Evolutionary conservation across 352 stramenopile genomes (phyloP), one percentile per base, ranked within the genome.

Genomic region (Pythium dissotocum): DNA sequence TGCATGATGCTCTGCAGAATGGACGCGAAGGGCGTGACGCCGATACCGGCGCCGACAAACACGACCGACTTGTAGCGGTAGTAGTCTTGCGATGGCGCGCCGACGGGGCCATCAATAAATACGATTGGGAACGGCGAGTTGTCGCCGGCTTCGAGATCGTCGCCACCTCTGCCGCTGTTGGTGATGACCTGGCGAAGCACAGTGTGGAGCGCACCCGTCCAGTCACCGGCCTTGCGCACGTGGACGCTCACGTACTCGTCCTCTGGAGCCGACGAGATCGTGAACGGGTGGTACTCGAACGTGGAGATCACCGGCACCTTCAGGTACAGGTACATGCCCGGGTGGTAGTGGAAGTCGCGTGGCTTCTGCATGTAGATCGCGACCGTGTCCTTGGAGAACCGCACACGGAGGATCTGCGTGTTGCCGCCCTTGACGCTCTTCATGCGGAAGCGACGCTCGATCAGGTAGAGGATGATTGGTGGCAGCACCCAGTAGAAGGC

Each of bases 101-200:
- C 82, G 3, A 90, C 62, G 0, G 83, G 85, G 0, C 82, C 83
- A 55, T 94, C 83, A 24, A 94, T 67, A 55, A 71, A 86, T 30
- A 91, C 61, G 0, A 58, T 59, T 2, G 81, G 83, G 52, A 84
- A 92, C 6, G 75, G 18, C 13, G 42, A 51, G 4, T 51, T 70
- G 14, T 79, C 69, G 1, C 89, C 64, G 13, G 74, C 68, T 65
- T 91, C 92, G 21, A 93, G 72, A 58, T 88, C 88, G 70, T 91
- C 93, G 64, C 42, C 18, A 3, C 42, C 42, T n/a, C n/a, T n/a
- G 14, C 42, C 42, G 4, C 42, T 21, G 14, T 92, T 89, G 70
- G 93, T 83, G 58, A 93, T 89, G 69, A 91, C 81, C 5, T 94
- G 67, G 1, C 85, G 76, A 58, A 87, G 77, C 55, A 90, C 86